phyloP scores from a whole-genome alignment of 192 early-diverging fungal genomes.

The Umbelopsis vinacea region DNA sequence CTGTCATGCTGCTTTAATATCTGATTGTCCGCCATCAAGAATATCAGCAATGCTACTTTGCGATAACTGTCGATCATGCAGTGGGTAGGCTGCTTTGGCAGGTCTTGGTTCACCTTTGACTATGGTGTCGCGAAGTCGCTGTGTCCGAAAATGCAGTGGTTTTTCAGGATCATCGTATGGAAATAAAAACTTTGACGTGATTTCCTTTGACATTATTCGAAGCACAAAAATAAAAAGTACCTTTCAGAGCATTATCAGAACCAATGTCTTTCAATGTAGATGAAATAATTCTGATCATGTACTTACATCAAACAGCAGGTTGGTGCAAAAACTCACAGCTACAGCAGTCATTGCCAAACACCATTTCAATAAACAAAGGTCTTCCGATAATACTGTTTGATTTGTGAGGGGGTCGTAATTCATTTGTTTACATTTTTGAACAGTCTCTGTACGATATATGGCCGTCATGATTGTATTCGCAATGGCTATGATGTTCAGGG shows the following conservation, averaged over 20 bases:
- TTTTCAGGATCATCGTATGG: slow-evolving; percentile 17
- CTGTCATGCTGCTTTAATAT: not conserved
- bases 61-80: not conserved
- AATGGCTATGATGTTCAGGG: not conserved
- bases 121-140: slow-evolving; percentile 1
- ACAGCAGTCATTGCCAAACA: not conserved
- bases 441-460: not conserved
- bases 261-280: not conserved
- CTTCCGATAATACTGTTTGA: not conserved
- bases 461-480: not conserved
- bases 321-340: not conserved
- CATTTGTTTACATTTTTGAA: not conserved
- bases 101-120: not conserved
- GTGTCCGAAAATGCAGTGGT: slow-evolving; percentile 14
- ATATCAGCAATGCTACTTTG: slow-evolving; percentile 21
- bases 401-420: slow-evolving; percentile 1
- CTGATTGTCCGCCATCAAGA: not conserved
- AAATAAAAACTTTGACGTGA: slow-evolving; percentile 15
- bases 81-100: not conserved
- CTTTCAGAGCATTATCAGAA: not conserved
- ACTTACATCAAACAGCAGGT: slow-evolving; percentile 11
- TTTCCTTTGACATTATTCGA: not conserved
- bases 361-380: slow-evolving; percentile 9
- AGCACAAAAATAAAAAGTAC: not conserved
- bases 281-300: not conserved